These are phyloP conservation scores for Hyphopichia wangnamkhiaoensis DNA, from an alignment of 1,139 yeast genomes.

Conservation along the genomic window DNA sequence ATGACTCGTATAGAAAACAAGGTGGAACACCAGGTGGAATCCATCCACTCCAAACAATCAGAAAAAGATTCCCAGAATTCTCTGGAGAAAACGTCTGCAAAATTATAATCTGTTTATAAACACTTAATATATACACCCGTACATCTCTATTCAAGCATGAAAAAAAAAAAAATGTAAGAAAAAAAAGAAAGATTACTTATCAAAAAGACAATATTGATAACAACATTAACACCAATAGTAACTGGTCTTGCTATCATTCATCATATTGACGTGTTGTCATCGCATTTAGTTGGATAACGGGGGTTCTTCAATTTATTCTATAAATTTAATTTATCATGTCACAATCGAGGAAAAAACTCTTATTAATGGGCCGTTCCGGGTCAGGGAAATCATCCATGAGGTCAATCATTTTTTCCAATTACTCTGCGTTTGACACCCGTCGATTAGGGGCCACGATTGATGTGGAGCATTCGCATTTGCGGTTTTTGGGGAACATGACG, in stretches of 20 bases:
- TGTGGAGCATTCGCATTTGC: conserved; percentile 91
- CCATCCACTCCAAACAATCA: neutral
- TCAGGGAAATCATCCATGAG: conserved; percentile 98
- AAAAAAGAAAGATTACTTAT: no score
- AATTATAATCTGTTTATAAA: no score
- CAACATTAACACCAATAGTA: no score
- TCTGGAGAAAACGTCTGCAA: no score
- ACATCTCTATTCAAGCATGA: neutral
- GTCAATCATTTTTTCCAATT: conserved; percentile 90
- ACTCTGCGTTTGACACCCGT: conserved; percentile 95
- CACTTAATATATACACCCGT: no score
- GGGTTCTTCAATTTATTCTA: no score
- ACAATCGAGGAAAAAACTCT: conserved; percentile 42
- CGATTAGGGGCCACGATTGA: conserved; percentile 96
- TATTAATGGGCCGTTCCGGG: conserved; percentile 86
- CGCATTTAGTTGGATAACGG: no score
- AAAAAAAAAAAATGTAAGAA: neutral
- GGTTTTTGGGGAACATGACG: conserved; percentile 94
- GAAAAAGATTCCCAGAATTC: neutral
- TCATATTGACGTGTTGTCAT: no score
- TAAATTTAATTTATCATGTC: no score
- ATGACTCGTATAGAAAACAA: neutral
- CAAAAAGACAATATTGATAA: no score
- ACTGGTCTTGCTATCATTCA: no score
- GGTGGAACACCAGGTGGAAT: neutral